Percentiles rank a stretch among this genome's conserved stretches.
phyloP scores from a whole-genome alignment of 148 eudicot genomes.

The Fallopia convolvulus region DNA sequence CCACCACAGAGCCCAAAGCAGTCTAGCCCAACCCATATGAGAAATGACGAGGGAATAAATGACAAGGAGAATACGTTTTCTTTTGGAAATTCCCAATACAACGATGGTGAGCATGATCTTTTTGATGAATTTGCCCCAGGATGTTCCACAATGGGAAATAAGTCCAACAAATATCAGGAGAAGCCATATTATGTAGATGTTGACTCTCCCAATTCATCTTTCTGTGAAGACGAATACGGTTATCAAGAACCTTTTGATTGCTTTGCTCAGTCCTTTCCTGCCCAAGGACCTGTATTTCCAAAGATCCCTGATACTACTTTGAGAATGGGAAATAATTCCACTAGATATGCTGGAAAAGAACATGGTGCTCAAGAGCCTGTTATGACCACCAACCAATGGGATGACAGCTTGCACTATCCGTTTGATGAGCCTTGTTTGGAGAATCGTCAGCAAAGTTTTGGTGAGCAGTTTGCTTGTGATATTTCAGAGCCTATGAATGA shows the following conservation, averaged over 20 bases:
- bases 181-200: neutral
- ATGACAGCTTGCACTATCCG: neutral
- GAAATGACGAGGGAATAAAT: slow-evolving; percentile 13
- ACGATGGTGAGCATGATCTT: neutral
- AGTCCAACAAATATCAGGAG: slow-evolving; percentile 5
- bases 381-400: neutral
- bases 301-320: neutral
- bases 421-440: slow-evolving; percentile 6
- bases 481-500: neutral
- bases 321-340: neutral
- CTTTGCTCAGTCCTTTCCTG: neutral
- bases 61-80: neutral
- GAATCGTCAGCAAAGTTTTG: neutral
- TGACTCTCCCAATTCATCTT: slow-evolving; percentile 9
- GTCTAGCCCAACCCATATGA: slow-evolving; percentile 14
- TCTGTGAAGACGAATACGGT: slow-evolving; percentile 5
- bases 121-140: neutral
- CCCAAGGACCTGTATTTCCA: neutral
- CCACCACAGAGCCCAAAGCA: slow-evolving; percentile 9
- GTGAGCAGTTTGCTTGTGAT: neutral
- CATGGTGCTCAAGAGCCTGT: slow-evolving; percentile 8
- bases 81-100: neutral
- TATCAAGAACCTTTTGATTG: slow-evolving; percentile 2
- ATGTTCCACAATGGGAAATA: neutral
- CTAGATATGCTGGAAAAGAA: slow-evolving; percentile 9